Base-by-base conservation (phyloP, 2,329 filamentous ascomycete species). In the Epichloe scottii region DNA sequence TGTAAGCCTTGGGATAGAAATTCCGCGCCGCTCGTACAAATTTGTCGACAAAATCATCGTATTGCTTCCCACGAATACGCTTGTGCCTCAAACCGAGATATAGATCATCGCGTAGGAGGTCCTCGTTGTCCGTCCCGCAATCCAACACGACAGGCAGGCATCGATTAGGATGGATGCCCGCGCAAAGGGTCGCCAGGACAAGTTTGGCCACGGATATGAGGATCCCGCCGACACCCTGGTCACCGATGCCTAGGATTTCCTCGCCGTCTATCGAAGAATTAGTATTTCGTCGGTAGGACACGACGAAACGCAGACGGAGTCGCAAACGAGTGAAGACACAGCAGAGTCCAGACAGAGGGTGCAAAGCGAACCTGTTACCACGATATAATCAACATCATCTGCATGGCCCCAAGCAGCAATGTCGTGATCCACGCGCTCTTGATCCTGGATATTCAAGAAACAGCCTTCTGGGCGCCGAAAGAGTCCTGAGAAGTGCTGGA, bases 351-450 rank as follows among this genome's bases (percentile, higher is more conserved):
- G n/a, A 41, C 17, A 12, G 21, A 41, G 17, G 15, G 3, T 15
- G 15, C 14, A 45, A n/a, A 17, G 2, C 8, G 17, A 26, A 73
- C 90, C 88, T 42, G 85, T 89, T 6, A 93, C 87, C 5, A 93
- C 89, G 55, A 95, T 93, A 59, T 94, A 84, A 66, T 95, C 89
- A 35, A 95, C 81, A 51, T 93, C 87, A 3, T 89, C 85, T 0
- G 78, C 69, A 0, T 70, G 69, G 0, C 83, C 85, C 75, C 84
- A 90, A 54, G 84, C 79, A 0, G 77, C 73, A 1, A 94, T 68
- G 53, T 83, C 77, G 44, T 82, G 71, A 35, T 84, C 75, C 2
- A 94, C 77, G 5, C 78, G 71, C 38, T 85, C 81, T 5, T 77
- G 67, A 50, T 89, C 79, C 17, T 80, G 72, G 46, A 94, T 85